phyloP scores from a whole-genome alignment of 164 flowering plant species.

The Berberis thunbergii region DNA sequence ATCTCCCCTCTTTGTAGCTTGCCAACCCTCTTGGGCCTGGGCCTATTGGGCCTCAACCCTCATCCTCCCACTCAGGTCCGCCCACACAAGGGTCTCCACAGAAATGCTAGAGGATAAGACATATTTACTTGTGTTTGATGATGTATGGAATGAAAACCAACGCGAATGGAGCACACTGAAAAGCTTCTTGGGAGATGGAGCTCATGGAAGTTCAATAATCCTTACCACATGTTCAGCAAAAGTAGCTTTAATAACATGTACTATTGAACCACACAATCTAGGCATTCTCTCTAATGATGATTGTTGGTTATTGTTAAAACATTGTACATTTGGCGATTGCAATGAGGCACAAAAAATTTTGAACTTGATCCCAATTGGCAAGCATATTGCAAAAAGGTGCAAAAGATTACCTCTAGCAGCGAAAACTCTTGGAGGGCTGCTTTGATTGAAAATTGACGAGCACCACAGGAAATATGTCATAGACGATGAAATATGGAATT shows the following conservation, averaged over 20 bases:
- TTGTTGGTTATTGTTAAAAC: background rate
- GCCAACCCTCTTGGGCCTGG: too few relatives aligned
- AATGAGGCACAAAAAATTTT: background rate
- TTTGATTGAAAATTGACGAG: background rate
- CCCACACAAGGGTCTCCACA: too few relatives aligned
- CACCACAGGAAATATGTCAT: background rate
- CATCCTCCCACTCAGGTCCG: too few relatives aligned
- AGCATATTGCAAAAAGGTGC: background rate
- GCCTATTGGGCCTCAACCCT: too few relatives aligned
- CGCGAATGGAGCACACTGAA: background rate
- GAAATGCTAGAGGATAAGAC: background rate
- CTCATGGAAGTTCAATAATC: background rate
- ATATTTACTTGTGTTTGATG: background rate
- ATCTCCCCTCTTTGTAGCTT: too few relatives aligned
- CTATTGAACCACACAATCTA: background rate
- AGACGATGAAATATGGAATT: conserved; percentile 13
- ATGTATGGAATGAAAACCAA: background rate
- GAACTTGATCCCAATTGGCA: background rate
- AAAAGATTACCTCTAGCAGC: background rate
- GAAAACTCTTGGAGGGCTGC: background rate
- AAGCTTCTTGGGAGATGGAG: background rate
- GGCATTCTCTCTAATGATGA: background rate
- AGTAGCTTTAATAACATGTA: background rate
- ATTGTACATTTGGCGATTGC: background rate
- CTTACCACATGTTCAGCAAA: background rate